phyloP scores from a whole-genome alignment of 2,329 filamentous ascomycete genomes.

The Didymellaceae sp. region DNA sequence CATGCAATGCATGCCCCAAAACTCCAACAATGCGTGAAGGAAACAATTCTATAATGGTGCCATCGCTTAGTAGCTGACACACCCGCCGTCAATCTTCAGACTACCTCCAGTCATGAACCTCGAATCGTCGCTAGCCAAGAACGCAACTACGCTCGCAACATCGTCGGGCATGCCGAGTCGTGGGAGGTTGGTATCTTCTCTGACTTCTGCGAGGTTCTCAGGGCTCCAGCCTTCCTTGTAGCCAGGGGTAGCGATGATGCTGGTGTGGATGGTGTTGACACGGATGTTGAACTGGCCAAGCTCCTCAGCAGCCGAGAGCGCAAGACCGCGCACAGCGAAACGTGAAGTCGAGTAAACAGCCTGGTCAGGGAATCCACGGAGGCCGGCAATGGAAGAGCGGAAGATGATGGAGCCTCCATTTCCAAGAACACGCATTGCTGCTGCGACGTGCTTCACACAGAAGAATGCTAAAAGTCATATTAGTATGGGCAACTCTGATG shows the following conservation, averaged over 20 bases:
- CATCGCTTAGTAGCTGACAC: conserved; percentile 30
- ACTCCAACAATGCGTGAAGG: conserved; percentile 30
- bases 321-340: conserved; percentile 49
- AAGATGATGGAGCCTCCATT: conserved; percentile 50
- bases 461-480: conserved; percentile 40
- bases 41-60: conserved; percentile 15
- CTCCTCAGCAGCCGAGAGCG: conserved; percentile 48
- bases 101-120: conserved; percentile 49
- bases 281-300: conserved; percentile 48
- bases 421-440: conserved; percentile 41
- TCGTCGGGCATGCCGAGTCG: conserved; percentile 48
- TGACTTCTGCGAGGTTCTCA: conserved; percentile 44
- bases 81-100: conserved; percentile 45
- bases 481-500: background rate
- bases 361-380: conserved; percentile 47
- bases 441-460: conserved; percentile 46
- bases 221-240: conserved; percentile 45
- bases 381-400: conserved; percentile 49
- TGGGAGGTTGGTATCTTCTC: conserved; percentile 44
- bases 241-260: conserved; percentile 47
- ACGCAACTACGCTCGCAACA: conserved; percentile 48
- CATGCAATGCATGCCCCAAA: conserved; percentile 23
- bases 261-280: conserved; percentile 52
- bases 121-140: conserved; percentile 49
- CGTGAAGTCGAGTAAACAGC: conserved; percentile 48